phyloP scores from a whole-genome alignment of 768 basidiomycete genomes.

The Tephrocybe sp. region DNA sequence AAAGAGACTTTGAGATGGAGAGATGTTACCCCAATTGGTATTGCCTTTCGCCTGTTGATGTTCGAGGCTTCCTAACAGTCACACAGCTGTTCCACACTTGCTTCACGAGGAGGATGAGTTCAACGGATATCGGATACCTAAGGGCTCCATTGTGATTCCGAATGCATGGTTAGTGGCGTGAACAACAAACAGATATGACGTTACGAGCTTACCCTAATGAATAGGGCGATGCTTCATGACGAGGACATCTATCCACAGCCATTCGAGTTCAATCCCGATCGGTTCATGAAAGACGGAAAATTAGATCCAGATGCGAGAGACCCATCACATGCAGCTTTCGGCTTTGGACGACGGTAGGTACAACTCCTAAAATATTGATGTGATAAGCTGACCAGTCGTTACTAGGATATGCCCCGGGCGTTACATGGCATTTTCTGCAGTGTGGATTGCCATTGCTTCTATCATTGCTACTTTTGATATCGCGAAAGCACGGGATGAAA shows the following conservation, averaged over 20 bases:
- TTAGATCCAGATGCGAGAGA: conserved; percentile 15
- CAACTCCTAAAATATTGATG: not conserved
- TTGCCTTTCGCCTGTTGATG: not conserved
- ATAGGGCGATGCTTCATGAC: conserved; percentile 33
- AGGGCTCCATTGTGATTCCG: conserved; percentile 24
- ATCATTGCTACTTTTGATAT: conserved; percentile 29
- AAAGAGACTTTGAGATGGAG: conserved; percentile 29
- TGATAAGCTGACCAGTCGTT: not conserved
- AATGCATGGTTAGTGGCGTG: conserved; percentile 26
- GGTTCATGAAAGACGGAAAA: conserved; percentile 28
- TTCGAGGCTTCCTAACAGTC: not conserved
- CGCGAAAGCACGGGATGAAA: conserved; percentile 11
- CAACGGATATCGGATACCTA: conserved; percentile 31
- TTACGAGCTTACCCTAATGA: not conserved
- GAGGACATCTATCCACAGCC: conserved; percentile 29
- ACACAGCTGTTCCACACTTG: conserved; percentile 27
- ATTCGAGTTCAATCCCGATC: conserved; percentile 29
- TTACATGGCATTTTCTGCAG: conserved; percentile 25
- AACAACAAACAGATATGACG: not conserved
- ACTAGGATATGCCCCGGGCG: conserved; percentile 29
- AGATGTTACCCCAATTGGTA: conserved; percentile 23
- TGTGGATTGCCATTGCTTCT: conserved; percentile 28
- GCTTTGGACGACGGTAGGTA: conserved; percentile 20
- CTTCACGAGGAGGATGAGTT: conserved; percentile 30
- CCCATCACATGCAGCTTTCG: conserved; percentile 10